phyloP scores from a whole-genome alignment of 2,329 filamentous ascomycete genomes.

The Pseudopithomyces maydicus region DNA sequence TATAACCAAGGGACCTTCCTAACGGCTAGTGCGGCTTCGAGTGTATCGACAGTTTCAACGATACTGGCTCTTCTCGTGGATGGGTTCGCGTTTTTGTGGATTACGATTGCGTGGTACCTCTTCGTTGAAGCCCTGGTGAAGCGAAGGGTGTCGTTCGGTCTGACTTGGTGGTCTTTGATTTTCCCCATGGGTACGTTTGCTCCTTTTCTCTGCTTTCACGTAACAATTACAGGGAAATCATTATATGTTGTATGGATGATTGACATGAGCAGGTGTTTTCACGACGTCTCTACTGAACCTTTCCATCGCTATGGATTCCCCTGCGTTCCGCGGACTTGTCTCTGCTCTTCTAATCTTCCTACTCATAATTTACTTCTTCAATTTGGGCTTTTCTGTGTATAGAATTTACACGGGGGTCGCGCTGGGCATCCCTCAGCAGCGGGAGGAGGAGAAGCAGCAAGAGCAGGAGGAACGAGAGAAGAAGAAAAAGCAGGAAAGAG shows the following conservation, averaged over 20 bases:
- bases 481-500: neutral
- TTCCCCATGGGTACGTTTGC: constrained; percentile 21
- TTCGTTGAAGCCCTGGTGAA: constrained; percentile 16
- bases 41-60: constrained; percentile 12
- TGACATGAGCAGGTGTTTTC: constrained; percentile 13
- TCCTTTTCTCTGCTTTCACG: no score
- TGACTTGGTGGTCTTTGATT: constrained; percentile 25
- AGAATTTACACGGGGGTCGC: constrained; percentile 17
- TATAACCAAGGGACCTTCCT: constrained; percentile 20
- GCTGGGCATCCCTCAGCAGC: constrained; percentile 20
- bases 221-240: no score
- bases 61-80: constrained; percentile 17
- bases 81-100: constrained; percentile 21
- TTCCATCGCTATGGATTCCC: constrained; percentile 18
- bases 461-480: constrained; percentile 10
- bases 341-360: constrained; percentile 19
- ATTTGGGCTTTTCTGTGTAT: constrained; percentile 19
- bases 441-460: constrained; percentile 17
- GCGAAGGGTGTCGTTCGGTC: constrained; percentile 16
- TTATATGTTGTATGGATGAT: no score
- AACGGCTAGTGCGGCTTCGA: constrained; percentile 15
- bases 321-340: constrained; percentile 17
- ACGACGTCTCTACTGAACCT: constrained; percentile 21
- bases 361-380: constrained; percentile 19
- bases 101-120: constrained; percentile 20